Conservation (phyloP, 768 basidiomycete species). For the Xanthoconium stramineum region DNA sequence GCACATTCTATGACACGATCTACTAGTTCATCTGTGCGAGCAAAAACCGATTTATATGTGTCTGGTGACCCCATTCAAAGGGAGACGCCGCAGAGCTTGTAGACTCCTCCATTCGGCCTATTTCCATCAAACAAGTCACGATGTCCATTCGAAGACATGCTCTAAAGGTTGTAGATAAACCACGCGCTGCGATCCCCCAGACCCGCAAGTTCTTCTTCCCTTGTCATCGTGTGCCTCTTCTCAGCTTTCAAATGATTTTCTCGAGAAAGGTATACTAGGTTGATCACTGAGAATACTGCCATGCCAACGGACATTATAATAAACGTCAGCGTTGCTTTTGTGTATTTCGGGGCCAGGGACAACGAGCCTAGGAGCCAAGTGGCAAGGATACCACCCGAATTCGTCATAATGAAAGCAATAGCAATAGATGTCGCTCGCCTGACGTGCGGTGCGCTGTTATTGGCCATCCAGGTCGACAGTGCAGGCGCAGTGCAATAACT, state of each 20-base stretch:
- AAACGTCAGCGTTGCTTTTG: conserved; percentile 40
- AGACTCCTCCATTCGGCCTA: background rate
- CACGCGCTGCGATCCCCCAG: conserved; percentile 52
- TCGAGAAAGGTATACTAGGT: conserved; percentile 38
- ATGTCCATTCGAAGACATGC: background rate
- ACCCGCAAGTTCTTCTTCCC: conserved; percentile 36
- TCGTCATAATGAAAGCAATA: conserved; percentile 55
- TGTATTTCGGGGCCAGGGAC: conserved; percentile 49
- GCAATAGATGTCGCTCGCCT: conserved; percentile 59
- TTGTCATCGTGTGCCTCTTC: conserved; percentile 30
- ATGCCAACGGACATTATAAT: conserved; percentile 39
- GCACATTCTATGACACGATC: background rate
- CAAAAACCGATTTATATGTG: too few relatives aligned
- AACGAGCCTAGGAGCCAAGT: conserved; percentile 57
- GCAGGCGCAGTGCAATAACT: conserved; percentile 53
- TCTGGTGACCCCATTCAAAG: too few relatives aligned
- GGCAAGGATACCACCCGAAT: conserved; percentile 56
- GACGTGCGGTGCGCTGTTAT: conserved; percentile 56
- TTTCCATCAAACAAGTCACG: background rate
- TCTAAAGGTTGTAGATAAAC: conserved; percentile 48
- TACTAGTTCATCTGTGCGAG: background rate
- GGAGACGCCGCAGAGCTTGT: too few relatives aligned
- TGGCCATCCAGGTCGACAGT: conserved; percentile 56
- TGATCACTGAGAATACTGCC: conserved; percentile 35
- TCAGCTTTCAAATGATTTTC: conserved; percentile 46